Evolutionary conservation across 2,329 filamentous ascomycete genomes (phyloP).

Genomic region (Aspergillus oerlinghausenensis): DNA sequence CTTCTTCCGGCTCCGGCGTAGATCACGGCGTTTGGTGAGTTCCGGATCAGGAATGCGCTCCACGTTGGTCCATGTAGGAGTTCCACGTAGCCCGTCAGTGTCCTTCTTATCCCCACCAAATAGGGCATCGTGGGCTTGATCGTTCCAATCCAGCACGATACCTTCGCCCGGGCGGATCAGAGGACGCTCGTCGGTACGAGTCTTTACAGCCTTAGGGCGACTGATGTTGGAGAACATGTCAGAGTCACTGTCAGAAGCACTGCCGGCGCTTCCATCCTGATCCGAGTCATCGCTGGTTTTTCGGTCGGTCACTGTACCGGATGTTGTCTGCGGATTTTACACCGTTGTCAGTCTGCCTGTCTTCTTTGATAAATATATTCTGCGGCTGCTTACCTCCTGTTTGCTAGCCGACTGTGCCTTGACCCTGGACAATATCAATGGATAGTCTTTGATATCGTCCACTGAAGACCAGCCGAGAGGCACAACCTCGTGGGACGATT

Average conservation of each 20-base stretch:
- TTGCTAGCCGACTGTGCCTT: slow-evolving; percentile 20
- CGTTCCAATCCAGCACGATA: slow-evolving; percentile 80
- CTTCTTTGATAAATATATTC: neutral
- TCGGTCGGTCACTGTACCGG: slow-evolving; percentile 7
- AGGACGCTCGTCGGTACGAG: slow-evolving; percentile 48
- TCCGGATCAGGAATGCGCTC: slow-evolving; percentile 57
- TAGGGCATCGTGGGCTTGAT: slow-evolving; percentile 64
- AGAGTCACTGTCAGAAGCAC: slow-evolving; percentile 28
- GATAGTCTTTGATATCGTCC: slow-evolving; percentile 56
- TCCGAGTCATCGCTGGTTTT: slow-evolving; percentile 15
- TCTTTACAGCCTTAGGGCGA: slow-evolving; percentile 17
- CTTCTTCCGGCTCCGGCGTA: slow-evolving; percentile 62
- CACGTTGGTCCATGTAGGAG: slow-evolving; percentile 52
- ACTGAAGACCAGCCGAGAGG: slow-evolving; percentile 66
- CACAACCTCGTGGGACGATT: slow-evolving; percentile 51
- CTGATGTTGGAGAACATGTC: slow-evolving; percentile 19
- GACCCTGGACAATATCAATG: slow-evolving; percentile 49
- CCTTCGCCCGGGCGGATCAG: slow-evolving; percentile 77
- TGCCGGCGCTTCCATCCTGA: slow-evolving; percentile 18
- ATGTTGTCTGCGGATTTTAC: slow-evolving; percentile 1
- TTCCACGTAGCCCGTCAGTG: slow-evolving; percentile 53
- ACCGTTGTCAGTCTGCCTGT: slow-evolving; percentile 8
- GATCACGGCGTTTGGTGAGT: slow-evolving; percentile 59
- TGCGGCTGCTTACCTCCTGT: slow-evolving; percentile 11
- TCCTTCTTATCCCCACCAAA: slow-evolving; percentile 51